Percentiles rank a stretch among this genome's conserved stretches.
phyloP scores from a whole-genome alignment of 2,329 filamentous ascomycete genomes.

The Clarireedia hainanense region DNA sequence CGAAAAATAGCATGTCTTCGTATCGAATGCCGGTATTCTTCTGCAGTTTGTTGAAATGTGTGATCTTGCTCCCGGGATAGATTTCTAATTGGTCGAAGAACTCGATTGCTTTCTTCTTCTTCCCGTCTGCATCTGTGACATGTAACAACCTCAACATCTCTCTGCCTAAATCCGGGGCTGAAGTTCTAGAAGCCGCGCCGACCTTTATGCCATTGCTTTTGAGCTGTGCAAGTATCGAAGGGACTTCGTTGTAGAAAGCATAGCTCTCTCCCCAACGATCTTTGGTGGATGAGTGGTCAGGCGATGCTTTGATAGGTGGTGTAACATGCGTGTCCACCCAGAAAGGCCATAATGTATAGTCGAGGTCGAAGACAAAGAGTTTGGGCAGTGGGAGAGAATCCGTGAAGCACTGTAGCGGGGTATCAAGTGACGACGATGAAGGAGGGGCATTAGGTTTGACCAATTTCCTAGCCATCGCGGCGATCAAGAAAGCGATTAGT shows the following conservation, averaged over 20 bases:
- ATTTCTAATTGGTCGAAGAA: constrained; percentile 58
- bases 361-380: constrained; percentile 87
- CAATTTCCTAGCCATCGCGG: constrained; percentile 21
- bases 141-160: constrained; percentile 73
- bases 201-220: constrained; percentile 43
- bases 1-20: constrained; percentile 90
- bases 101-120: constrained; percentile 41
- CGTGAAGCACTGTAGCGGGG: constrained; percentile 21
- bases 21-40: constrained; percentile 63
- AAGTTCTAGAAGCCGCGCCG: constrained; percentile 73
- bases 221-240: constrained; percentile 52
- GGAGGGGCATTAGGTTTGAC: constrained; percentile 12
- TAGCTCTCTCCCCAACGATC: constrained; percentile 59
- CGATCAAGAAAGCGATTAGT: background rate
- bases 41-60: constrained; percentile 70
- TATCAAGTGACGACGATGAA: constrained; percentile 8
- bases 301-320: constrained; percentile 53
- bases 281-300: constrained; percentile 35
- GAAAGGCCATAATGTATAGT: constrained; percentile 98
- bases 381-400: constrained; percentile 33
- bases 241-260: constrained; percentile 64
- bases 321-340: constrained; percentile 93
- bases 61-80: constrained; percentile 74
- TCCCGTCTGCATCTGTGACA: constrained; percentile 32
- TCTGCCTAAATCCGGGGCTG: constrained; percentile 68